These are phyloP conservation scores for Sclerotinia spermophila DNA, from an alignment of 2,329 filamentous ascomycete species.

Conservation along the genomic window DNA sequence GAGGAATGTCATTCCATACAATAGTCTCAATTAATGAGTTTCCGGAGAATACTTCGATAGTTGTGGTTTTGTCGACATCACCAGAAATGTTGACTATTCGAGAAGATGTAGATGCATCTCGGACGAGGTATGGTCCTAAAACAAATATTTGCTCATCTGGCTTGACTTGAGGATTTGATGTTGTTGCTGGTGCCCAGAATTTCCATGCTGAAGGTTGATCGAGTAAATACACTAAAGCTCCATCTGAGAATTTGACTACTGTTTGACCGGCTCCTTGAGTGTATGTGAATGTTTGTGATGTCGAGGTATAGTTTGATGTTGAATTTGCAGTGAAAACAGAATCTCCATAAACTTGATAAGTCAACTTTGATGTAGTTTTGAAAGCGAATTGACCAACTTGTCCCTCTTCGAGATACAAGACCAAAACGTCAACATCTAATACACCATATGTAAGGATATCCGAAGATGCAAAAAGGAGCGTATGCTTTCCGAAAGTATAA, in stretches of 20 bases:
- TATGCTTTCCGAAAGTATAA: slow-evolving; percentile 46
- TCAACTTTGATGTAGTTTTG: slow-evolving; percentile 39
- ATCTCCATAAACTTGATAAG: slow-evolving; percentile 42
- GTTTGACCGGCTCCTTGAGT: slow-evolving; percentile 46
- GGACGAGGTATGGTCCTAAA: slow-evolving; percentile 45
- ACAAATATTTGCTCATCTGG: slow-evolving; percentile 47
- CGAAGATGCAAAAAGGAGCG: slow-evolving; percentile 49
- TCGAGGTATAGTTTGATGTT: slow-evolving; percentile 32
- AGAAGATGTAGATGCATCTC: slow-evolving; percentile 39
- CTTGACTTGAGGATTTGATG: slow-evolving; percentile 43
- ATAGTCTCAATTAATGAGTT: slow-evolving; percentile 41
- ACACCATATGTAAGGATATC: slow-evolving; percentile 48
- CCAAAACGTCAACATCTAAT: slow-evolving; percentile 46
- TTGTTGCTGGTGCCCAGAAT: slow-evolving; percentile 52
- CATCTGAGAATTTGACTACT: slow-evolving; percentile 46
- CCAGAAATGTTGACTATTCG: slow-evolving; percentile 40
- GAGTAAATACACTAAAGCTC: slow-evolving; percentile 49
- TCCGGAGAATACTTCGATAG: slow-evolving; percentile 44
- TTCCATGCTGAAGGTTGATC: slow-evolving; percentile 52
- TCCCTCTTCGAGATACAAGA: slow-evolving; percentile 47
- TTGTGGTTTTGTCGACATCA: slow-evolving; percentile 42
- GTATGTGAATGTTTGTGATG: slow-evolving; percentile 43
- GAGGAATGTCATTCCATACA: slow-evolving; percentile 45
- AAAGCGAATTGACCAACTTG: slow-evolving; percentile 50
- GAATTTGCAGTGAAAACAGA: slow-evolving; percentile 37